Base-by-base conservation (phyloP, 2,329 filamentous ascomycete species). In the Neonectria hederae region DNA sequence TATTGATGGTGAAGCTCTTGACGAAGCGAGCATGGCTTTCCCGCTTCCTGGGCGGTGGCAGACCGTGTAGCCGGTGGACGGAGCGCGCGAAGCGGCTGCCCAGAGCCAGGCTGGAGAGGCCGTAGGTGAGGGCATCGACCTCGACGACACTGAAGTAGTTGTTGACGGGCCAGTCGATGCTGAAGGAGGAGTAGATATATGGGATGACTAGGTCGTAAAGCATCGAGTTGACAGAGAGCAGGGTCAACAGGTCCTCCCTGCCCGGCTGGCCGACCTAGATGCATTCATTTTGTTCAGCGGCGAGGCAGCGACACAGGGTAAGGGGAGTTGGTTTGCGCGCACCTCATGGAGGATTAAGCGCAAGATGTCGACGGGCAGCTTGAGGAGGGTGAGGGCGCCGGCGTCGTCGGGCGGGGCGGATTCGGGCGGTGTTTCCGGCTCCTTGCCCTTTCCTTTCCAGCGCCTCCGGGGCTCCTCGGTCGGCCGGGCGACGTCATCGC, bases 291-390 rank as follows among this genome's bases (percentile, higher is more conserved):
- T 24, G 35, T 51, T 62, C 43, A 60, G 49, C 32, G 51, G 38
- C 14, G 17, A 28, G 26, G 38, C 38, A 48, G 17, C 19, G 10
- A 46, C 49, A 42, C 38, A 61, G 56, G 61, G 57, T 57, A 59
- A 42, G 28, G 19, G 19, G 19, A n/a, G 24, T 32, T 17, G 35
- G n/a, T 14, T 24, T 28, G 43, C 26, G 32, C 57, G 43, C 42
- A 67, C 65, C 62, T 67, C 65, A 6, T 67, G 52, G 54, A 67
- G 51, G 21, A 67, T 62, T 43, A 67, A 24, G 43, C 65, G 56
- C 21, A 67, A 51, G 30, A 67, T 59, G 40, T 67, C 62, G n/a
- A 65, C 54, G 54, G 62, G 65, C 48, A 67, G 51, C 46, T 59
- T 61, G 53, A 62, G 54, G 8, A 67, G 54, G 13, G 53, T 65